Conservation (phyloP, 2,329 filamentous ascomycete species). For the Aspergillus thermomutatus region DNA sequence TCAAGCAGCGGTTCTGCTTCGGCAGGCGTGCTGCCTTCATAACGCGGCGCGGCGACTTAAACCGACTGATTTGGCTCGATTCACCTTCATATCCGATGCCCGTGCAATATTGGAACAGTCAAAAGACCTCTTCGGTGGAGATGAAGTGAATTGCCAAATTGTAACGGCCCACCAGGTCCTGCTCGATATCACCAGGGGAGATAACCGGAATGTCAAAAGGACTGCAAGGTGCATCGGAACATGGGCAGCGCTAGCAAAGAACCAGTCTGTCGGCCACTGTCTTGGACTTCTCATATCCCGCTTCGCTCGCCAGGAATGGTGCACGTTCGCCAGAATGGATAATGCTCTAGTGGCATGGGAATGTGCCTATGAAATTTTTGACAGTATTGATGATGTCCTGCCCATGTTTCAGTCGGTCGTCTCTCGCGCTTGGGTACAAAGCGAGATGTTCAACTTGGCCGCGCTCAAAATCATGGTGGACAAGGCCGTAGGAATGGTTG, state of each 20-base stretch:
- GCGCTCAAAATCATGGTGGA: slow-evolving; percentile 10
- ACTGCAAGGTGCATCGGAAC: slow-evolving; percentile 14
- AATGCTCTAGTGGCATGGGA: slow-evolving; percentile 16
- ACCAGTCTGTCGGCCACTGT: slow-evolving; percentile 15
- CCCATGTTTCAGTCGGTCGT: slow-evolving; percentile 17
- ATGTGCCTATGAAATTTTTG: slow-evolving; percentile 17
- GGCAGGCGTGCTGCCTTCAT: slow-evolving; percentile 21
- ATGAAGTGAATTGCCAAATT: slow-evolving; percentile 16
- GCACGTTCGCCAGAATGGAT: slow-evolving; percentile 17
- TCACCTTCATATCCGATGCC: background rate
- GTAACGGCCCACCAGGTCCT: slow-evolving; percentile 19
- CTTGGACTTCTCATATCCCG: slow-evolving; percentile 14
- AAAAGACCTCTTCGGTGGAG: slow-evolving; percentile 12
- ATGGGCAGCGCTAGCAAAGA: slow-evolving; percentile 16
- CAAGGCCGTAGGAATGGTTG: slow-evolving; percentile 15
- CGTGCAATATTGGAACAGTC: slow-evolving; percentile 10
- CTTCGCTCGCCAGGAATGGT: slow-evolving; percentile 20
- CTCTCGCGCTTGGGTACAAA: slow-evolving; percentile 11
- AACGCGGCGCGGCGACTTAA: slow-evolving; percentile 5
- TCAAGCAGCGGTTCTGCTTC: slow-evolving; percentile 18
- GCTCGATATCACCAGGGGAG: slow-evolving; percentile 15
- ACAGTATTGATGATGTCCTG: slow-evolving; percentile 10
- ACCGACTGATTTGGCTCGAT: background rate
- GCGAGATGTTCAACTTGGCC: slow-evolving; percentile 15
- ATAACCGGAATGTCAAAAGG: slow-evolving; percentile 1